Percentiles rank a stretch among this genome's conserved stretches.
Evolutionary conservation across 108 stramenopile species (phyloP).

Genomic region (Aurantiochytrium sp.): DNA sequence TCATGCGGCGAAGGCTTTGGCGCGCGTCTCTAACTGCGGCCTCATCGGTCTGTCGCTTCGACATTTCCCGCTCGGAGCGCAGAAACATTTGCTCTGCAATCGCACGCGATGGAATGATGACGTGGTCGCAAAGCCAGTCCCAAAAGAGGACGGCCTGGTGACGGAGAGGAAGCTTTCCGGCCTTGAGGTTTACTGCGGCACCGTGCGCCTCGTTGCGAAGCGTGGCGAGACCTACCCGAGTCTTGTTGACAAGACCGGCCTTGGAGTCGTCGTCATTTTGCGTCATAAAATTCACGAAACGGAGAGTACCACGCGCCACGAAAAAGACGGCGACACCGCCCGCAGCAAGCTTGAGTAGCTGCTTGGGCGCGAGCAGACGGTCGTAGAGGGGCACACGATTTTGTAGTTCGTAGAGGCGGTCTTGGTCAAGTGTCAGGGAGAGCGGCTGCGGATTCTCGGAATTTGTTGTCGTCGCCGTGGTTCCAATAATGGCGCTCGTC

Average conservation of each 20-base stretch:
- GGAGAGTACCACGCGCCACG: not conserved
- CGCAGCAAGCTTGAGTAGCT: not conserved
- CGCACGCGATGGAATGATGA: not conserved
- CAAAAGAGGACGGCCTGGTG: not conserved
- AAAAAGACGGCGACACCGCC: not conserved
- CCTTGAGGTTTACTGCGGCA: not conserved
- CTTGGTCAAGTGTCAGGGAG: not conserved
- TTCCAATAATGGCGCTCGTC: no score
- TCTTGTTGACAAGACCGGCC: not conserved
- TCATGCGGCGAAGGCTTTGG: not conserved
- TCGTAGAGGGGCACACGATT: not conserved
- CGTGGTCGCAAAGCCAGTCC: not conserved
- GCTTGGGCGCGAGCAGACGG: not conserved
- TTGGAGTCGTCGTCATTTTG: not conserved
- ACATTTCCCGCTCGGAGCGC: not conserved
- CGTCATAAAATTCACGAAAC: not conserved
- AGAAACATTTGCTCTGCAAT: conserved; percentile 12
- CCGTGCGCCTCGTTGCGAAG: not conserved
- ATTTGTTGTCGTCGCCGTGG: no score
- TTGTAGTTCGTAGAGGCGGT: not conserved
- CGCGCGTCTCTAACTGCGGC: not conserved
- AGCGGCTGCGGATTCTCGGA: no score
- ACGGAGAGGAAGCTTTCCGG: not conserved
- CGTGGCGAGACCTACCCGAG: not conserved
- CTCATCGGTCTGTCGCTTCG: not conserved